These are phyloP conservation scores for Microbotryum violaceum DNA, from an alignment of 1,284 basidiomycete species.

Conservation along the genomic window DNA sequence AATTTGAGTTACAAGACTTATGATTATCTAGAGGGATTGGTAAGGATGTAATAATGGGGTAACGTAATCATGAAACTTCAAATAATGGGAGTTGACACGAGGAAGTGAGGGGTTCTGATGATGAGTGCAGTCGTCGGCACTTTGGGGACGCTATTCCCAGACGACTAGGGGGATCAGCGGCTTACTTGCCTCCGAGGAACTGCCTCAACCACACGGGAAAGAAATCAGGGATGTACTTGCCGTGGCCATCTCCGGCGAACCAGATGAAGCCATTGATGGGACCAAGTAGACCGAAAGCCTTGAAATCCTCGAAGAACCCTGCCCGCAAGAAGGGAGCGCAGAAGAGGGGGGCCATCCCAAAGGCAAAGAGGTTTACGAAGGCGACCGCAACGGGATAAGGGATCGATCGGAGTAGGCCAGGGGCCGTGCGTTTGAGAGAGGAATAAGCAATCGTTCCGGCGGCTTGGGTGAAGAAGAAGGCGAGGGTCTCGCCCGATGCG, in stretches of 20 bases:
- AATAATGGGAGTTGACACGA: no score
- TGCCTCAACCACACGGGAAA: no score
- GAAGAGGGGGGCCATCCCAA: constrained; percentile 1
- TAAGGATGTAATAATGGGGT: no score
- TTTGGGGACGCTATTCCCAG: no score
- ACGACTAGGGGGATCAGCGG: no score
- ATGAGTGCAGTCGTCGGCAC: no score
- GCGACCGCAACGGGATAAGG: not conserved
- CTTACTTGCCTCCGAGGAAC: no score
- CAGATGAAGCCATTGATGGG: constrained; percentile 1
- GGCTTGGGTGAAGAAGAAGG: constrained; percentile 1
- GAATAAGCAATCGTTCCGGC: constrained; percentile 1
- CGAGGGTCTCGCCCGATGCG: constrained; percentile 2
- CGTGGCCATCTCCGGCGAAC: constrained; percentile 3
- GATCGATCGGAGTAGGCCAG: not conserved
- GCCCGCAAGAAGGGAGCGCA: not conserved
- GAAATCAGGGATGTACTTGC: not conserved
- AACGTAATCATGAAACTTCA: no score
- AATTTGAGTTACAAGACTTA: no score
- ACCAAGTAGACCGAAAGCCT: not conserved
- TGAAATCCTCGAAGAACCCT: constrained; percentile 5
- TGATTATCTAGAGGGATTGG: no score
- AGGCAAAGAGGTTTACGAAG: constrained; percentile 1
- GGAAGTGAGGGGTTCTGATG: no score
- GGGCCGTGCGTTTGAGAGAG: not conserved